Base-by-base conservation (phyloP, 306 rosid genomes). In the Purshia tridentata region DNA sequence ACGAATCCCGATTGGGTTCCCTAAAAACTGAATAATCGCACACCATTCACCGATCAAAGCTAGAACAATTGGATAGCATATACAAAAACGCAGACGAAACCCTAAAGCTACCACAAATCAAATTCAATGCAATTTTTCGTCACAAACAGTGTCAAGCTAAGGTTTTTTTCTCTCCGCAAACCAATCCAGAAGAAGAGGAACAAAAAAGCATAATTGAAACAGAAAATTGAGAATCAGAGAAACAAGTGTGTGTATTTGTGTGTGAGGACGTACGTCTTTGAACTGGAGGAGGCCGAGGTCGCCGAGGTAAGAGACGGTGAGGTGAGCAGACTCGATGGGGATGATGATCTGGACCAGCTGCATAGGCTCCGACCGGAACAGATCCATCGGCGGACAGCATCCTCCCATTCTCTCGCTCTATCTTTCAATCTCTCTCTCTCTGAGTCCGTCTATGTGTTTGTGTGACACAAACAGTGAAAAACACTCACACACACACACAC, bases 351-450 rank as follows among this genome's bases (percentile, higher is more conserved):
- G 99, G 70, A 95, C 85, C 8, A 95, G 93, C 70, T 95, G 99
- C 99, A 95, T 95, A 76, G 98, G 79, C 89, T 95, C 99, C 67
- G 99, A 95, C 78, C 99, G 86, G 86, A 95, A 87, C 66, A 95
- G 98, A 90, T 91, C 92, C 99, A 91, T 91, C 77, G 92, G 91
- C 41, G 98, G 99, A 51, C 91, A 91, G 78, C 99, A 88, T 6
- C 96, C 97, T 15, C 89, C 91, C 96, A 89, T 90, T 59, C 23
- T 78, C 82, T 42, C 82, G 50, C 83, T 48, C 39, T 42, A 19
- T 1, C 70, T 12, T 58, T n/a, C 57, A 67, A 66, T 47, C 72
- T 63, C 29, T 37, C 59, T 60, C 63, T 8, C 63, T 29, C 44
- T 3, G 44, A 2, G 10, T n/a, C 11, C n/a, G 40, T 16, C 12